Evolutionary conservation across 2,329 filamentous ascomycete species (phyloP), one percentile per base, ranked within the genome.

Genomic region (Curvularia spicifera): DNA sequence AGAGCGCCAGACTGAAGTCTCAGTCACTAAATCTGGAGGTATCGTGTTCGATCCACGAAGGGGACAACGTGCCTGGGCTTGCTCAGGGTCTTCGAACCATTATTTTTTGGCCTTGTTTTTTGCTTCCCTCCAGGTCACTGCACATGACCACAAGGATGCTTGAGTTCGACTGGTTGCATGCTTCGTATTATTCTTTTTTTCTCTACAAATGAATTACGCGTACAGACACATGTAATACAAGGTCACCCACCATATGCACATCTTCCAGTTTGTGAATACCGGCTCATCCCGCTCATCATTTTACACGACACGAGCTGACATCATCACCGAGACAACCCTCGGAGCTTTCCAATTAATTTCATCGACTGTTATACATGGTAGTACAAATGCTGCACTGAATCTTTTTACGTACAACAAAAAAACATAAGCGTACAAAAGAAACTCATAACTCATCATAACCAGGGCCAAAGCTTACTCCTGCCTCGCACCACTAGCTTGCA

Each of bases 1-100:
- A 70, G 67, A 70, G 67, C 67, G 67, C 67, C 67, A 70, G 67
- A 70, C 67, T 70, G 67, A 70, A 70, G 67, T 67, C 56, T 67
- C 66, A 60, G 67, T 70, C 67, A 67, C 52, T 66, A 67, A 66
- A 70, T 70, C 18, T 18, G 18, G 18, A 18, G 18, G 18, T 18
- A 18, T 18, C 18, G 18, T 18, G 18, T 18, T 18, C 67, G 67
- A 70, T 70, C 67, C 67, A 66, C 67, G 65, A 67, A 68, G 67
- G 66, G 66, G 67, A 68, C 67, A 69, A 53, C 61, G 53, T 63
- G 60, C 62, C 42, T 59, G 52, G 37, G 57, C 43, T 53, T 47
- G 44, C 57, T 47, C 46, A 44, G 55, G 63, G 51, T 26, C 40
- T 58, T 65, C 60, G 60, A 61, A 65, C 53, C n/a, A 51, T 40